Conservation (phyloP, 345 rosid genomes). For the Euphorbia tirucalli region DNA sequence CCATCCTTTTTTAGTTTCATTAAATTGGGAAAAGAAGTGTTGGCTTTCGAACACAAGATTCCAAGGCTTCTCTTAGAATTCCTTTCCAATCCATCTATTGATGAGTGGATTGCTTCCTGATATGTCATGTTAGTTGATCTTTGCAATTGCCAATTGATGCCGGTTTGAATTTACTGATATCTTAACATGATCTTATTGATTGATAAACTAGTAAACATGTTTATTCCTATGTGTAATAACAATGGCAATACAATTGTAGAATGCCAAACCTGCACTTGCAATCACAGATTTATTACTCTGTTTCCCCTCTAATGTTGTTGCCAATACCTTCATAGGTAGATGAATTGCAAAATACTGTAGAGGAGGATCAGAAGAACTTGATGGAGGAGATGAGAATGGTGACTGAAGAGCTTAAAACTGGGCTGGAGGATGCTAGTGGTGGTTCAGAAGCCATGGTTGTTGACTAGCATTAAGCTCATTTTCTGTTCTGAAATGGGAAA, state of each 20-base stretch:
- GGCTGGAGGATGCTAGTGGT: constrained; percentile 55
- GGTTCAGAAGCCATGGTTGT: constrained; percentile 56
- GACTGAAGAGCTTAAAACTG: constrained; percentile 69
- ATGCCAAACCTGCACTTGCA: not conserved
- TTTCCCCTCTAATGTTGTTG: not conserved
- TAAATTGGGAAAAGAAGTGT: too few species aligned
- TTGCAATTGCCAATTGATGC: not conserved
- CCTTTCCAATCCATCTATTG: too few species aligned
- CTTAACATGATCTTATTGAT: not conserved
- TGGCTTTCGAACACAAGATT: too few species aligned
- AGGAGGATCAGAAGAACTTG: constrained; percentile 85
- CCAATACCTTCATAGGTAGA: constrained; percentile 58
- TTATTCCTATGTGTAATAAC: not conserved
- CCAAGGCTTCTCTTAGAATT: too few species aligned
- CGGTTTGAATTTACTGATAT: not conserved
- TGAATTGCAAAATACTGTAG: constrained; percentile 85
- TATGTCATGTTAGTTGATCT: not conserved
- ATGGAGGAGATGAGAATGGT: constrained; percentile 81
- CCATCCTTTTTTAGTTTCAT: too few species aligned
- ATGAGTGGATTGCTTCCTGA: too few species aligned
- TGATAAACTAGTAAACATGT: not conserved
- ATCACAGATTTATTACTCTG: not conserved
- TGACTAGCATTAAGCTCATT: constrained; percentile 31
- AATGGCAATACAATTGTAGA: not conserved
- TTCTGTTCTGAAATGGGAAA: not conserved